Conservation (phyloP, 1,284 basidiomycete genomes). For the Mycena sp. region DNA sequence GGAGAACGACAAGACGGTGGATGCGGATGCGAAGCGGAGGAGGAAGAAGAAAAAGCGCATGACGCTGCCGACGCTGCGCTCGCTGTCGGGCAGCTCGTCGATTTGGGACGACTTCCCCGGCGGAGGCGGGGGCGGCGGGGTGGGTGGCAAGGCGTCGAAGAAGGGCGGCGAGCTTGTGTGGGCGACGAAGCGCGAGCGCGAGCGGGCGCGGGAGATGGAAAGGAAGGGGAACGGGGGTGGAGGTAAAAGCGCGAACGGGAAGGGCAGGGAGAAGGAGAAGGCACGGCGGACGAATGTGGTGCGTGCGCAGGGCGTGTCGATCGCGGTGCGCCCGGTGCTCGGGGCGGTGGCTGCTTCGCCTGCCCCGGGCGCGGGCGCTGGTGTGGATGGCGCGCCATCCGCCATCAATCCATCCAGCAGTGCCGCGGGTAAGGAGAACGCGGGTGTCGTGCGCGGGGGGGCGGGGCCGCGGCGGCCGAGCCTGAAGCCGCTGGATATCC, state of each 20-base stretch:
- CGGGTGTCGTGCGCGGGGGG: not conserved
- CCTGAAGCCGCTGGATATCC: slow-evolving; percentile 7
- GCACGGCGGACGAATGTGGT: slow-evolving; percentile 24
- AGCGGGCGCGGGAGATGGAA: too few species aligned
- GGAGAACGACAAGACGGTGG: too few species aligned
- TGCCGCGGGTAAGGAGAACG: slow-evolving; percentile 12
- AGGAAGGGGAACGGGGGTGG: too few species aligned
- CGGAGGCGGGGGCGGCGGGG: not conserved
- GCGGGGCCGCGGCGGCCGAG: not conserved
- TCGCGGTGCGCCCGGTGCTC: not conserved
- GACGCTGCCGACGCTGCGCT: slow-evolving; percentile 9
- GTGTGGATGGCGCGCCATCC: not conserved
- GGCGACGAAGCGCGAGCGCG: too few species aligned
- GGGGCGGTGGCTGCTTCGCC: not conserved
- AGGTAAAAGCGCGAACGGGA: too few species aligned
- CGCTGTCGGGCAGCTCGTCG: too few species aligned
- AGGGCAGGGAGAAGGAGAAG: not conserved
- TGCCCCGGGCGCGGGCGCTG: not conserved
- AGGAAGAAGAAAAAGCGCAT: slow-evolving; percentile 6
- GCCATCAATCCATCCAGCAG: too few species aligned
- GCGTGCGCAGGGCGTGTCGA: slow-evolving; percentile 21
- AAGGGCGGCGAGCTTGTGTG: too few species aligned
- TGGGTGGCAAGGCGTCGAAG: not conserved
- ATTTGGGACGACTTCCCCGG: too few species aligned
- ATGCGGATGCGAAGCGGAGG: not conserved